Evolutionary conservation across 129 eudicot genomes (phyloP).

Genomic region (Ambrosia trifida): DNA sequence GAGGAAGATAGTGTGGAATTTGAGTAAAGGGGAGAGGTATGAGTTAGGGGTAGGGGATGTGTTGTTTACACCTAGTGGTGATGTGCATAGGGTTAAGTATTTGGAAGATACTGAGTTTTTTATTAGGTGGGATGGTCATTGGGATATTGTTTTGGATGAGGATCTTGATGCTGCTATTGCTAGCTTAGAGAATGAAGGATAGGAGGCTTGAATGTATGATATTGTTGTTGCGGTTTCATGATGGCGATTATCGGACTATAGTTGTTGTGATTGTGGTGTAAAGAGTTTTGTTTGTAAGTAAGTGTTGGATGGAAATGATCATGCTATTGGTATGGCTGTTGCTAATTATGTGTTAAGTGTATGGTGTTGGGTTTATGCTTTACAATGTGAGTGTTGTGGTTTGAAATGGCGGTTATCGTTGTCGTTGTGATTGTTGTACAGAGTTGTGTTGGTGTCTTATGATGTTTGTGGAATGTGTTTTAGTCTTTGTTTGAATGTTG

Average conservation of each 20-base stretch:
- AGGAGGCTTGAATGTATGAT: too few relatives aligned
- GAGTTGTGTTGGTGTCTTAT: background rate
- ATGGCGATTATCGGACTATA: too few relatives aligned
- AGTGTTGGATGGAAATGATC: too few relatives aligned
- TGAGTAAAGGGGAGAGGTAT: constrained; percentile 54
- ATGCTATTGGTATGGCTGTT: too few relatives aligned
- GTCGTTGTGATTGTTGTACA: too few relatives aligned
- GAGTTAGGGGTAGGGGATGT: constrained; percentile 68
- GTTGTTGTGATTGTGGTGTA: too few relatives aligned
- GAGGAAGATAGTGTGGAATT: constrained; percentile 77
- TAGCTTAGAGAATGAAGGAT: constrained; percentile 21
- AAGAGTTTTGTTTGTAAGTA: too few relatives aligned
- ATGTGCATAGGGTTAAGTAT: constrained; percentile 82
- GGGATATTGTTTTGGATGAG: constrained; percentile 85
- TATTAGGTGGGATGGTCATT: constrained; percentile 83
- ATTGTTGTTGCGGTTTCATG: too few relatives aligned
- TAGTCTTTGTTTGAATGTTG: background rate
- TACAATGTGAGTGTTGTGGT: too few relatives aligned
- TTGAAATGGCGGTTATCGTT: too few relatives aligned
- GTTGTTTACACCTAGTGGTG: constrained; percentile 70
- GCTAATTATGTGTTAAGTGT: too few relatives aligned
- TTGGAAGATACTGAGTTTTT: constrained; percentile 85
- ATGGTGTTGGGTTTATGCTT: too few relatives aligned
- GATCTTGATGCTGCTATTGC: constrained; percentile 73
- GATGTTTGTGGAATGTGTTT: background rate